These are phyloP conservation scores for Termitomyces sp. DNA, from an alignment of 768 basidiomycete genomes.

Conservation along the genomic window DNA sequence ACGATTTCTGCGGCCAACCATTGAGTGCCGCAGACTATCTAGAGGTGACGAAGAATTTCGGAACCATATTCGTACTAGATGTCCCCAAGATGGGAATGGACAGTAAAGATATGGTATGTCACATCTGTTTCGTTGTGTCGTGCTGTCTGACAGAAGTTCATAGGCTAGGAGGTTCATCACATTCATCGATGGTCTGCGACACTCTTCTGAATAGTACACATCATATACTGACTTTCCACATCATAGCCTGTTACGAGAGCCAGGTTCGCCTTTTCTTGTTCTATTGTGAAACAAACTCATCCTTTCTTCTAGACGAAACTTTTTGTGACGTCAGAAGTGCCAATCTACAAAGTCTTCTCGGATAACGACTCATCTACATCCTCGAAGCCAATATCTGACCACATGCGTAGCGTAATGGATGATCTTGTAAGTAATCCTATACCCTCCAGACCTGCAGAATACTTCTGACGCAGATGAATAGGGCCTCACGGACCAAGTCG, in stretches of 20 bases:
- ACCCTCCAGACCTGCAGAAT: conserved; percentile 4
- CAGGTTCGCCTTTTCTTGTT: conserved; percentile 43
- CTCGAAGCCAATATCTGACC: conserved; percentile 55
- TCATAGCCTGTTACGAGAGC: conserved; percentile 84
- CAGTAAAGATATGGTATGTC: conserved; percentile 76
- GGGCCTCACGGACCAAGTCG: conserved; percentile 75
- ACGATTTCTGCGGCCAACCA: conserved; percentile 83
- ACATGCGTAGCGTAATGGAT: conserved; percentile 93
- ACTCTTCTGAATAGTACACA: background rate
- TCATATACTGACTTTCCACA: background rate
- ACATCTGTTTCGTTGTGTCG: conserved; percentile 5
- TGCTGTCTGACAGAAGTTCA: background rate
- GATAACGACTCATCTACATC: conserved; percentile 54
- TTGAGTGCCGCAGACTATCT: conserved; percentile 95
- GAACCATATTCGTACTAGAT: conserved; percentile 83
- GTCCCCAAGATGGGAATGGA: conserved; percentile 86
- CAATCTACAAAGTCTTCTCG: conserved; percentile 87
- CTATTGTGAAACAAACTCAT: background rate
- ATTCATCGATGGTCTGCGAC: conserved; percentile 81
- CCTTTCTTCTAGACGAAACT: conserved; percentile 68
- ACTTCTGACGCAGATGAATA: conserved; percentile 24
- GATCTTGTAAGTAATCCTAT: conserved; percentile 62
- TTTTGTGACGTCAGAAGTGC: conserved; percentile 89
- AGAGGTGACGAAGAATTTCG: conserved; percentile 85
- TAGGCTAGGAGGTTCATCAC: conserved; percentile 95